Base-by-base conservation (phyloP, 345 rosid genomes). In the Rhodomyrtus tomentosa region DNA sequence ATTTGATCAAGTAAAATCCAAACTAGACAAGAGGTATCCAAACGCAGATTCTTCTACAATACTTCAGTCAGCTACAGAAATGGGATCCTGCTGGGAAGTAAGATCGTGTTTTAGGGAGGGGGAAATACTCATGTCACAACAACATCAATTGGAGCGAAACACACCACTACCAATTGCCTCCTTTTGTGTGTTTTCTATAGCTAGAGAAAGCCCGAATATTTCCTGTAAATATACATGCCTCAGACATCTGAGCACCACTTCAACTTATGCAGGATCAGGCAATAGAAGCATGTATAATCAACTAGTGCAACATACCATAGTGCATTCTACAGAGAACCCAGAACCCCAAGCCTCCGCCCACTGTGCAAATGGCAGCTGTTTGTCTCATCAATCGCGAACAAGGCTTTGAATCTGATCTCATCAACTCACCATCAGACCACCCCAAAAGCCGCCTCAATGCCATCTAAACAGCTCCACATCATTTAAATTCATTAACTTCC, bases 301-400 rank as follows among this genome's bases (percentile, higher is more conserved):
- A 68, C 79, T 36, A 38, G 82, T 82, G 84, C 49, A 29, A 25
- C 84, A 59, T 85, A 94, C 98, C 98, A 82, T 93, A 93, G 85
- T 95, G 98, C 84, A 94, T 86, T 86, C 94, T 90, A 83, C 96
- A 94, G 55, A 95, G 95, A 86, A 95, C 88, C 98, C 98, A 95
- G 90, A 95, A 95, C 14, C 93, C 96, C 21, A 95, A 86, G 50
- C 93, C 98, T 86, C 98, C 98, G 32, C 96, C 98, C 83, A 93
- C 93, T 0, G 92, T 82, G 85, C 89, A 95, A 87, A 94, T 87
- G 45, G 92, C 95, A 53, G 98, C 96, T 1, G 98, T 94, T 53
- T 95, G 98, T 90, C 93, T 92, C 95, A 91, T 92, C 45, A 94
- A 79, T 87, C 92, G 93, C 22, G 95, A 91, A 89, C 98, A 95